Evolutionary conservation across 1,284 basidiomycete species (phyloP), one percentile per base, ranked within the genome.

Genomic region (Naganishia albida): DNA sequence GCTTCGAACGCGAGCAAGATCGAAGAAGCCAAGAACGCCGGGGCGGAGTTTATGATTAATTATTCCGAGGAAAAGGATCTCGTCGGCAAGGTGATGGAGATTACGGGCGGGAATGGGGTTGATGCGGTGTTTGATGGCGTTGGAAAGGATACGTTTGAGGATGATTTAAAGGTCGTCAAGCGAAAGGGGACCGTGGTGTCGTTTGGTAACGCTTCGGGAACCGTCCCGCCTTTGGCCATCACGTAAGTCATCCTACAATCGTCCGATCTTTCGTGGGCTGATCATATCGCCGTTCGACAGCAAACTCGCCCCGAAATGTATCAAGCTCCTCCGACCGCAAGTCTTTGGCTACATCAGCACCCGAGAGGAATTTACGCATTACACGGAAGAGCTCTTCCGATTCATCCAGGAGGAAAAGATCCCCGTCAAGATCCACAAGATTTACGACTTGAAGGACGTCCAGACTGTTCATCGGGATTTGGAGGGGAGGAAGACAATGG

Each of bases 61-160:
- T 62, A 71, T 42, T 71, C 72, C 8, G 80, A 83, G 52, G 87
- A 90, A 69, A 49, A 54, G 30, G 83, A 90, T 71, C 86, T 87
- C 0, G 87, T 88, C 18, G 73, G 85, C 64, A 76, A 79, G 67
- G 74, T 81, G 38, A 72, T 75, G 66, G 65, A 74, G 43, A 59
- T 74, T 38, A 65, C 69, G 38, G 62, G 51, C 12, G 63, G 62
- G 1, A 16, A 88, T 71, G 94, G 94, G 25, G 89, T 93, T 8
- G 84, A 93, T 71, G 93, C 67, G 30, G 74, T 94, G 42, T 96
- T 89, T 74, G 94, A 99, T 76, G 93, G 94, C 49, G 92, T 99
- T 26, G 95, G 95, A 10, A 93, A 89, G 79, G 89, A 91, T 75
- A 94, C 91, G 83, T 94, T 91, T 77, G 87, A 92, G 69, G 84